phyloP scores from a whole-genome alignment of 306 rosid species.

The Cucumis cinereus region DNA sequence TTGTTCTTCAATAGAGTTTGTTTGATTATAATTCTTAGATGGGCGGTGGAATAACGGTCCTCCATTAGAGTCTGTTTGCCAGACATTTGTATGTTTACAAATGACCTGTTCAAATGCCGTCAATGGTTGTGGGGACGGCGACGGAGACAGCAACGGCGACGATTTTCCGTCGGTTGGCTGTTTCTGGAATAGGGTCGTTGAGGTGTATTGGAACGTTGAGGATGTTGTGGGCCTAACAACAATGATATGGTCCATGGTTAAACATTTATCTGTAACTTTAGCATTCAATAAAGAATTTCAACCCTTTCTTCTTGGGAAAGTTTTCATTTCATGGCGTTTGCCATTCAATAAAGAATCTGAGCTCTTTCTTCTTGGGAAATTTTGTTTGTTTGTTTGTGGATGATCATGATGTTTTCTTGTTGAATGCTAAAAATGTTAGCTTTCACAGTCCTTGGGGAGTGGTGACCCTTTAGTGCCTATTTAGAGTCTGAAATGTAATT shows the following conservation, averaged over 20 bases:
- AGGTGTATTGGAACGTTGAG: background rate
- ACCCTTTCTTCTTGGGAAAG: background rate
- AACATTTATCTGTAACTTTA: background rate
- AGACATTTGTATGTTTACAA: background rate
- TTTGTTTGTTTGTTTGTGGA: background rate
- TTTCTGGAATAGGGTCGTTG: constrained; percentile 4
- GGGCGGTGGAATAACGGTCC: background rate
- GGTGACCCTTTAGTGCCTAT: background rate
- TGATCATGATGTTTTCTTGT: background rate
- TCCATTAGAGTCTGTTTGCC: background rate
- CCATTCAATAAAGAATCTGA: background rate
- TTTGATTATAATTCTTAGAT: background rate
- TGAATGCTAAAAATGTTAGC: background rate
- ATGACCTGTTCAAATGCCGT: background rate
- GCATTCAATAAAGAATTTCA: background rate
- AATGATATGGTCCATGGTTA: background rate
- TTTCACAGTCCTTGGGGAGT: background rate
- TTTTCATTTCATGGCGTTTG: background rate
- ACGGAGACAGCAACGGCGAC: background rate
- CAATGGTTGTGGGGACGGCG: background rate
- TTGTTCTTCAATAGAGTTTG: background rate
- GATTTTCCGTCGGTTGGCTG: background rate
- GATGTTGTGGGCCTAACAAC: background rate
- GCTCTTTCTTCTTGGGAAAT: background rate
- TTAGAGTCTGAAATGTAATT: no score